Evolutionary conservation across 441 rosid species (phyloP), one percentile per base, ranked within the genome.

Genomic region (Aleurites moluccanus): DNA sequence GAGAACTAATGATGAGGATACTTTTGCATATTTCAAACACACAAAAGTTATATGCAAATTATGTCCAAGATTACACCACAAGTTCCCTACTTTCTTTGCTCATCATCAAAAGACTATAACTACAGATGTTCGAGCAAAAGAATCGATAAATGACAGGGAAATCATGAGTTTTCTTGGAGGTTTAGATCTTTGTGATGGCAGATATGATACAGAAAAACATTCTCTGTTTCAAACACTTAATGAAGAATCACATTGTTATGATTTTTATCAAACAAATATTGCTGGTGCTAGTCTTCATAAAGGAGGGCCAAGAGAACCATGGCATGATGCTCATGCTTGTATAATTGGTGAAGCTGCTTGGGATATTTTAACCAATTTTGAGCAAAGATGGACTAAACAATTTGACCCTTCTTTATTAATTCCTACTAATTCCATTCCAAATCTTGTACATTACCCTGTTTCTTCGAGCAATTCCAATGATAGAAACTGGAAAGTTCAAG

Each of bases 251-350:
- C 90, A 87, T 70, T 76, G 65, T 25, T 49, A 35, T 21, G 96
- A 90, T 77, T 94, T 90, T 78, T 92, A 94, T 68, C 97, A 94
- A 78, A 87, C 90, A 15, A 92, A 77, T 70, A 81, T 94, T 6
- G 73, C 85, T 0, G 94, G 96, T 64, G 96, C 97, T 53, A 84
- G 83, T 35, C 83, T 87, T 25, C 85, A 79, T n/a, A 90, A 61
- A 79, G 99, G 99, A 16, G 97, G 99, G 40, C 99, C 99, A 2
- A 86, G 98, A 76, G 94, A 83, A 74, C 99, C 98, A 1, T 92
- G 99, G 99, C 99, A 94, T 30, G 98, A 94, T 49, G 86, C 82
- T 45, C 97, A 92, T 80, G 87, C 90, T 62, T 83, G 90, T 10
- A 72, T 94, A 15, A 70, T 82, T 14, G 97, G 99, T 7, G 88